These are phyloP conservation scores for Aspergillus sp. DNA, from an alignment of 2,329 filamentous ascomycete genomes.

Conservation along the genomic window DNA sequence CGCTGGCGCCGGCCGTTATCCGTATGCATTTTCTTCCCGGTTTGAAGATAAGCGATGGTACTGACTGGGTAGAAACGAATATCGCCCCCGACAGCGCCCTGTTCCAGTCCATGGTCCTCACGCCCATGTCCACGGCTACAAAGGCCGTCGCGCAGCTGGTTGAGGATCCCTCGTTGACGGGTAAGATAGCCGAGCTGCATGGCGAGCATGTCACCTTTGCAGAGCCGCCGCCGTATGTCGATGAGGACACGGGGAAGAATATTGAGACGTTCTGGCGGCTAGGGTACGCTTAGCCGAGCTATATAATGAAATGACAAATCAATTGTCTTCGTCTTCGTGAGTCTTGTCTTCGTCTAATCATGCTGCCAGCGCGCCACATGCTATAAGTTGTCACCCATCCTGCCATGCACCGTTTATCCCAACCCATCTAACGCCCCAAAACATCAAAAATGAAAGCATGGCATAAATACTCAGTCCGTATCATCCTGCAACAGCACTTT, in stretches of 20 bases:
- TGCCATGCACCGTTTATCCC: too few relatives aligned
- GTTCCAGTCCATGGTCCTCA: conserved; percentile 50
- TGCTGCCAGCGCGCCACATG: too few relatives aligned
- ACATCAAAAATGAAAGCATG: too few relatives aligned
- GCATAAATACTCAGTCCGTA: conserved; percentile 19
- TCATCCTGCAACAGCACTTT: conserved; percentile 40
- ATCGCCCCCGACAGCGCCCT: conserved; percentile 45
- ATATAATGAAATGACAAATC: too few relatives aligned
- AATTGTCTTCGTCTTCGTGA: too few relatives aligned
- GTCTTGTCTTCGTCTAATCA: too few relatives aligned
- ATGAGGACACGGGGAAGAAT: conserved; percentile 49
- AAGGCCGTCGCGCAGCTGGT: conserved; percentile 45
- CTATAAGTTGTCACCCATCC: too few relatives aligned
- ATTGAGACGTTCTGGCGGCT: conserved; percentile 48
- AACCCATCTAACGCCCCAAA: too few relatives aligned
- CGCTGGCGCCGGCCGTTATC: conserved; percentile 49
- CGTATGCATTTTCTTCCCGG: conserved; percentile 32
- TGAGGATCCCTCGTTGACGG: conserved; percentile 40
- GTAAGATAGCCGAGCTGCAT: conserved; percentile 52
- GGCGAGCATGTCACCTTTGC: conserved; percentile 50
- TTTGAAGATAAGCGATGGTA: background rate
- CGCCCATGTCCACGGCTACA: conserved; percentile 50
- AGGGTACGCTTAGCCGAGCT: conserved; percentile 41
- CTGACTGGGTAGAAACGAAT: conserved; percentile 39
- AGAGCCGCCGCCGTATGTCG: conserved; percentile 45